These are phyloP conservation scores for Quaeritorhiza haematococci DNA, from an alignment of 371 early-diverging fungal species.

Conservation along the genomic window DNA sequence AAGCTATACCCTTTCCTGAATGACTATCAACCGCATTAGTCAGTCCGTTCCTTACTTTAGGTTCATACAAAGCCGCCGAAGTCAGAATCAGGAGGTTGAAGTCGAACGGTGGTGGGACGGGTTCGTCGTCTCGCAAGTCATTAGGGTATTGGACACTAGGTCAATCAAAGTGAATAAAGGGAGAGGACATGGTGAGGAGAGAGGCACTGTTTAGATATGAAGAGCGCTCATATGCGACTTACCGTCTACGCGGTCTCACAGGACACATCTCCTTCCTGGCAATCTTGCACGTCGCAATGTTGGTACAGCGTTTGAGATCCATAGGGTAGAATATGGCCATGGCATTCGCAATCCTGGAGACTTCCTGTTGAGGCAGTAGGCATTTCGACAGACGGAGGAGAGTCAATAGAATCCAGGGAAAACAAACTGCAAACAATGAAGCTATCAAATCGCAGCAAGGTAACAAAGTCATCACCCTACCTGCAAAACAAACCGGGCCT, in stretches of 20 bases:
- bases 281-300: constrained; percentile 25
- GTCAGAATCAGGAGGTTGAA: constrained; percentile 33
- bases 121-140: constrained; percentile 32
- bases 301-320: constrained; percentile 12
- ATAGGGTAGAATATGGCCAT: constrained; percentile 24
- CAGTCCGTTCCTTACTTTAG: constrained; percentile 18
- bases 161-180: too few relatives aligned
- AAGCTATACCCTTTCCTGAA: constrained; percentile 2
- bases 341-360: constrained; percentile 18
- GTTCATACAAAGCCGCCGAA: constrained; percentile 34
- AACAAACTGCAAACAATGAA: neutral
- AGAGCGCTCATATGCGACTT: too few relatives aligned
- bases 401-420: too few relatives aligned
- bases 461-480: constrained; percentile 12
- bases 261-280: constrained; percentile 31
- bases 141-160: too few relatives aligned
- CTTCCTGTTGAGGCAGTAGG: constrained; percentile 14
- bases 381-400: neutral
- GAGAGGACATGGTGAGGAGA: too few relatives aligned
- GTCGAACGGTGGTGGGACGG: constrained; percentile 24
- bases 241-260: constrained; percentile 32
- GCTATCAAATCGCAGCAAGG: neutral
- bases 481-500: constrained; percentile 30
- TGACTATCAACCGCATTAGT: neutral
- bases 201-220: too few relatives aligned